These are phyloP conservation scores for Boletus hoseneyae DNA, from an alignment of 1,284 basidiomycete genomes.

Conservation along the genomic window DNA sequence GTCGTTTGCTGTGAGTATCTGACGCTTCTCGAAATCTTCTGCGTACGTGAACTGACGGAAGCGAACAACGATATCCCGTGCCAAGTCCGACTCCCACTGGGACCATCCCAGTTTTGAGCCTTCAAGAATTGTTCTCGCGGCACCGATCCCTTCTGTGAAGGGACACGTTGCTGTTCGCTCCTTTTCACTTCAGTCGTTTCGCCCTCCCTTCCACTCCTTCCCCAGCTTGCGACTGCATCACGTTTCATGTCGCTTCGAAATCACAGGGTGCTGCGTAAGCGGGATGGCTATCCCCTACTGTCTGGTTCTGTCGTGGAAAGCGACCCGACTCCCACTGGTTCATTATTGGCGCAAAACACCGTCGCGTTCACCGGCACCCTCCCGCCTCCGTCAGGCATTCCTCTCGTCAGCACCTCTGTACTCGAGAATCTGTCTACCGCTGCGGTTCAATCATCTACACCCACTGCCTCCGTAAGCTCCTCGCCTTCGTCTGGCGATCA, in stretches of 20 bases:
- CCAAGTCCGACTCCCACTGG: slow-evolving; percentile 13
- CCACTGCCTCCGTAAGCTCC: slow-evolving; percentile 16
- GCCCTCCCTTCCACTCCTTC: neutral
- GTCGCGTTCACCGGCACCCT: neutral
- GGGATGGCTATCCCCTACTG: slow-evolving; percentile 11
- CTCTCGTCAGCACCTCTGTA: slow-evolving; percentile 8
- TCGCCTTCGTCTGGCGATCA: slow-evolving; percentile 17
- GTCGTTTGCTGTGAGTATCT: slow-evolving; percentile 9
- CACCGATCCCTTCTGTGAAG: slow-evolving; percentile 25
- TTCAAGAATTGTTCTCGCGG: neutral
- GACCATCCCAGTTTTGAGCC: neutral
- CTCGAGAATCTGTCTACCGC: neutral
- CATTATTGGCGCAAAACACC: slow-evolving; percentile 24
- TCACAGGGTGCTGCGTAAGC: slow-evolving; percentile 13
- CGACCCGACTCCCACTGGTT: slow-evolving; percentile 25
- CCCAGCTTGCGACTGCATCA: neutral
- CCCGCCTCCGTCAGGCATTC: slow-evolving; percentile 9
- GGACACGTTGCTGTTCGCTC: slow-evolving; percentile 13
- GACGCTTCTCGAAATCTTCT: neutral
- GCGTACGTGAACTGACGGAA: slow-evolving; percentile 14
- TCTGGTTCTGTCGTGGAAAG: slow-evolving; percentile 28
- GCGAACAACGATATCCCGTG: slow-evolving; percentile 12
- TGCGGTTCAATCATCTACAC: slow-evolving; percentile 6
- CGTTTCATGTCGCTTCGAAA: slow-evolving; percentile 15
- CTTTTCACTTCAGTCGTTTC: slow-evolving; percentile 16